Conservation (phyloP, 2,329 filamentous ascomycete genomes). For the Hymenoscyphus occultus region DNA sequence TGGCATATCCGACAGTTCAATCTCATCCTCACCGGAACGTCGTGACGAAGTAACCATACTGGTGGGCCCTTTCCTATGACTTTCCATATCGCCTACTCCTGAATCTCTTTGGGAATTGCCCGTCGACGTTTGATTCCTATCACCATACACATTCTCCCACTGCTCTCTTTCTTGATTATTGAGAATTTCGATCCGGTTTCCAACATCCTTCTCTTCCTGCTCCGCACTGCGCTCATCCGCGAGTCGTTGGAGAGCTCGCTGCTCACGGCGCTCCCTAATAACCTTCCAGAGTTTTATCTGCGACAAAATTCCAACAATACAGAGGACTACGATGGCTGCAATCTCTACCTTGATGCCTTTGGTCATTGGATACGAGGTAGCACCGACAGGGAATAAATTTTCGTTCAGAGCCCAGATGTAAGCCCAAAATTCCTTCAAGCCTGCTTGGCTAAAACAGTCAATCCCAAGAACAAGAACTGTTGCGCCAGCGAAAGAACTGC, state of each 20-base stretch:
- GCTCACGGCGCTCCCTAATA: constrained; percentile 60
- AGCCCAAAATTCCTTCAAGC: constrained; percentile 93
- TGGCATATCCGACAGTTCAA: constrained; percentile 53
- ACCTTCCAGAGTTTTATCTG: constrained; percentile 86
- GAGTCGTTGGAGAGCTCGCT: constrained; percentile 49
- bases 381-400: constrained; percentile 73
- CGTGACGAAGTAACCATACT: constrained; percentile 32
- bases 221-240: constrained; percentile 54
- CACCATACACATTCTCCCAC: constrained; percentile 79
- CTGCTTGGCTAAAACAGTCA: constrained; percentile 86
- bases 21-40: constrained; percentile 43
- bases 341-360: constrained; percentile 83
- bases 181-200: constrained; percentile 61
- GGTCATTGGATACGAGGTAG: constrained; percentile 78
- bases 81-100: constrained; percentile 42
- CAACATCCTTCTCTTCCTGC: constrained; percentile 66
- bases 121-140: constrained; percentile 44
- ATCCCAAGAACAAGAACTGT: constrained; percentile 79
- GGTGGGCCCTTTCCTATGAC: constrained; percentile 42
- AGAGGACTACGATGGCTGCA: constrained; percentile 72
- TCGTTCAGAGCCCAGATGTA: constrained; percentile 85
- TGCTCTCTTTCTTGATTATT: constrained; percentile 58
- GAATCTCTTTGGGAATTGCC: constrained; percentile 29
- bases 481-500: constrained; percentile 77
- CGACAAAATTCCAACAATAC: constrained; percentile 72